Evolutionary conservation across 257 asterid genomes (phyloP).

Genomic region (Nicotiana undulata): DNA sequence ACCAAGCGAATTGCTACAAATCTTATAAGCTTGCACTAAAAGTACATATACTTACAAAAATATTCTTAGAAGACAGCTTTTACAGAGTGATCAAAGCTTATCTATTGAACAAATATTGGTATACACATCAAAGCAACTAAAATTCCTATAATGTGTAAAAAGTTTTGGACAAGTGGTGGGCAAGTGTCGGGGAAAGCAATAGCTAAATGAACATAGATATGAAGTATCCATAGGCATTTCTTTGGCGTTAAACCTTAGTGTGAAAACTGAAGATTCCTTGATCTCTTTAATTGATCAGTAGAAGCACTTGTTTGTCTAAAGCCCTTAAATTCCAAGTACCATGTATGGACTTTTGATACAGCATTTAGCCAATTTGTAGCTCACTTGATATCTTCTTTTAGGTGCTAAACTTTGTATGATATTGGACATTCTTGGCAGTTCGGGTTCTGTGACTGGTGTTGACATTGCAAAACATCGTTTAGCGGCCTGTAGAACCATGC

Average conservation of each 20-base stretch:
- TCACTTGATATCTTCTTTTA: conserved; percentile 23
- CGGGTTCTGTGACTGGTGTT: conserved; percentile 88
- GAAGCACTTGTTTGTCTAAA: background rate
- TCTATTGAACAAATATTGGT: background rate
- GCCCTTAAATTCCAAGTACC: background rate
- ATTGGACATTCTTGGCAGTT: conserved; percentile 66
- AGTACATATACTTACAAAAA: background rate
- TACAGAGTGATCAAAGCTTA: background rate
- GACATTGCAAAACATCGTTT: conserved; percentile 82
- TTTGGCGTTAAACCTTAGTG: background rate
- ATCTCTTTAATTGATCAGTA: background rate
- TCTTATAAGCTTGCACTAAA: background rate
- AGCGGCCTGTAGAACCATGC: conserved; percentile 90
- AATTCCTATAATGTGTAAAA: background rate
- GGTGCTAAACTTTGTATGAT: conserved; percentile 98
- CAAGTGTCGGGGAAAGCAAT: background rate
- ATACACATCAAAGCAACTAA: background rate
- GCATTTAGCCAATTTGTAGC: conserved; percentile 5
- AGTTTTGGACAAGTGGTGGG: background rate
- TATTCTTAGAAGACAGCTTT: background rate
- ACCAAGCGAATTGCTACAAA: background rate
- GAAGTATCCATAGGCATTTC: background rate
- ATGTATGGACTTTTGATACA: background rate
- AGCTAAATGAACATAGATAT: background rate
- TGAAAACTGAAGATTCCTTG: background rate